Base-by-base conservation (phyloP, 2,329 filamentous ascomycete genomes). In the Monilinia laxa region DNA sequence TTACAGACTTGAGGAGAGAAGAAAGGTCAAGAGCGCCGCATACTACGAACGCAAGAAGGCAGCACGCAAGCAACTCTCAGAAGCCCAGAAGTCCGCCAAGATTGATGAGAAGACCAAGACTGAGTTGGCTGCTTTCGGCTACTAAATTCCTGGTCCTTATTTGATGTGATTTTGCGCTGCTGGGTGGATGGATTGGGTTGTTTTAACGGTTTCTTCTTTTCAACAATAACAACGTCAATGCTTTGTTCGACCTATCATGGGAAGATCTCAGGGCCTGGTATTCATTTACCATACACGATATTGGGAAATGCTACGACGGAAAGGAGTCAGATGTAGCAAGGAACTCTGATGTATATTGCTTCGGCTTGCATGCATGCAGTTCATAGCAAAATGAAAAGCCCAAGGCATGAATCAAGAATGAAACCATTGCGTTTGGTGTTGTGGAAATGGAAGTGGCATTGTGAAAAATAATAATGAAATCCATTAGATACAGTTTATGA, bases 1-100 rank as follows among this genome's bases (percentile, higher is more conserved):
- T 62, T 78, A 52, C 42, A 98, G 95, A 84, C 89, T 99, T 79
- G 95, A 99, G 88, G 95, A 99, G 89, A 89, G 94, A 84, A 92
- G 95, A 87, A 99, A 99, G 88, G 94, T 96, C 83, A 99, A 98
- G 92, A 90, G 93, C 79, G 88, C 91, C 77, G 95, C 95, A 81
- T 99, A 97, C 91, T 98, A 98, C 89, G 93, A 96, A 88, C 93
- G 93, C 88, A 99, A 98, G 95, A 97, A 96, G 92, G 88, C 92
- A 76, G 91, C 91, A 77, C 87, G 90, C 81, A 91, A 90, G 87
- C 92, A 96, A 85, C 84, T 97, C 77, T 85, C 89, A 76, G 91
- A 97, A 80, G 93, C 94, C 77, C 90, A 96, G 90, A 94, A 94
- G 90, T 91, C 85, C 81, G 92, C 93, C 76, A 89, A 87, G 80